A percentile compares a stretch with the other conserved stretches of the same genome.
Conservation (phyloP, 306 rosid genomes). For the Casuarina cunninghamiana region DNA sequence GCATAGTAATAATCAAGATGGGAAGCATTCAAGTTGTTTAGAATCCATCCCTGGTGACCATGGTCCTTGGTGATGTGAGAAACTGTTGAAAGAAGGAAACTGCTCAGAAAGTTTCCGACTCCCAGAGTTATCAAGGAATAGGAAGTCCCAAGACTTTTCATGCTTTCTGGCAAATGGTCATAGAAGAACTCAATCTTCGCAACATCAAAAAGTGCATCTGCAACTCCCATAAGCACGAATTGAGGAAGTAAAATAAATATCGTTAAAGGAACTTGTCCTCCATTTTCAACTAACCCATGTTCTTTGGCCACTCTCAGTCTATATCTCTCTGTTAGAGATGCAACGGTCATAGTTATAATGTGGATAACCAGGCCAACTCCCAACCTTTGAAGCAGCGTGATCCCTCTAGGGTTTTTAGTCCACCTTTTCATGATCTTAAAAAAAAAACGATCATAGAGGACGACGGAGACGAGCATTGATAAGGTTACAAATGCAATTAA, state of each 20-base stretch:
- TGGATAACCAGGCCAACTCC: slow-evolving; percentile 77
- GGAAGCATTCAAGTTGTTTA: slow-evolving; percentile 71
- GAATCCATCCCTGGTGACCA: slow-evolving; percentile 74
- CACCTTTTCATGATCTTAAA: slow-evolving; percentile 59
- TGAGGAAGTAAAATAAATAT: slow-evolving; percentile 83
- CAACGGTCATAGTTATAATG: slow-evolving; percentile 52
- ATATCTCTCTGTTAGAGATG: slow-evolving; percentile 62
- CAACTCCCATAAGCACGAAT: slow-evolving; percentile 71
- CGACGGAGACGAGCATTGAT: slow-evolving; percentile 67
- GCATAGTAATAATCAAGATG: slow-evolving; percentile 88
- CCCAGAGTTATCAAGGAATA: slow-evolving; percentile 68
- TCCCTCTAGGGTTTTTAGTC: slow-evolving; percentile 82
- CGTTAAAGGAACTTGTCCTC: slow-evolving; percentile 65
- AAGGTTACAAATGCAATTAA: slow-evolving; percentile 67
- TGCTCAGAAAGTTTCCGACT: slow-evolving; percentile 75
- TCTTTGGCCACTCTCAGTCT: slow-evolving; percentile 56
- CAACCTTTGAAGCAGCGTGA: slow-evolving; percentile 80
- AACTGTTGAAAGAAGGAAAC: slow-evolving; percentile 72
- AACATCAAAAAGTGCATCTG: slow-evolving; percentile 73
- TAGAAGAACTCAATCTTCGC: slow-evolving; percentile 88
- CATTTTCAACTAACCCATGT: slow-evolving; percentile 37
- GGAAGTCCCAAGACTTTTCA: slow-evolving; percentile 86
- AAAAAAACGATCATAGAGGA: slow-evolving; percentile 72
- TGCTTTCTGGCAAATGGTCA: slow-evolving; percentile 82
- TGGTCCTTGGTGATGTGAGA: slow-evolving; percentile 52